Evolutionary conservation across 2,329 filamentous ascomycete species (phyloP).

Genomic region (Nannizziopsis barbatae): DNA sequence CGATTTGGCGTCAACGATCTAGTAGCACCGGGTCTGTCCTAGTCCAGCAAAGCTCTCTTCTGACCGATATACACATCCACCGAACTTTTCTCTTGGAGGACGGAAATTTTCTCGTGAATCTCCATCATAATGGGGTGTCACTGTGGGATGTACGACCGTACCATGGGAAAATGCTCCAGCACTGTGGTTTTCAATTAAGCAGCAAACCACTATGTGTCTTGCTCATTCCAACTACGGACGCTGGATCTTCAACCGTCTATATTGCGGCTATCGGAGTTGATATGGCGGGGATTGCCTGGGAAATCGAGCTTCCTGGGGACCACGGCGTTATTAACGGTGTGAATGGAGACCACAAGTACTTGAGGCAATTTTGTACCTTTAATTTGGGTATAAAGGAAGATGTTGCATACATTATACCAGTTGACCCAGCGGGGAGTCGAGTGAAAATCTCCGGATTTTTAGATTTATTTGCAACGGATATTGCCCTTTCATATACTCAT

Average conservation of each 20-base stretch:
- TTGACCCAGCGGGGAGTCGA: slow-evolving; percentile 71
- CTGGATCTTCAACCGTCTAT: slow-evolving; percentile 45
- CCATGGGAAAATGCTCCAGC: slow-evolving; percentile 48
- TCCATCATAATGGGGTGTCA: slow-evolving; percentile 58
- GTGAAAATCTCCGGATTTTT: slow-evolving; percentile 65
- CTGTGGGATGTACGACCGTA: slow-evolving; percentile 66
- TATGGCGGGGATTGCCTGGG: slow-evolving; percentile 71
- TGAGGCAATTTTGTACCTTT: slow-evolving; percentile 61
- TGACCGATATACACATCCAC: slow-evolving; percentile 60
- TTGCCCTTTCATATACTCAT: slow-evolving; percentile 73
- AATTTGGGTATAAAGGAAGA: slow-evolving; percentile 48
- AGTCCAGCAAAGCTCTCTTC: slow-evolving; percentile 56
- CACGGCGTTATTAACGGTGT: slow-evolving; percentile 20
- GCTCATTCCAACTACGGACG: slow-evolving; percentile 52
- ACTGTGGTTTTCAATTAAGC: slow-evolving; percentile 46
- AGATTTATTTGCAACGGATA: slow-evolving; percentile 74
- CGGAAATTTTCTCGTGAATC: slow-evolving; percentile 68
- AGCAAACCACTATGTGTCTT: slow-evolving; percentile 73
- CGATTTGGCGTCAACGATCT: slow-evolving; percentile 65
- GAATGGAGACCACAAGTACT: slow-evolving; percentile 29
- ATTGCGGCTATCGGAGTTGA: slow-evolving; percentile 73
- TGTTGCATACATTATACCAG: slow-evolving; percentile 56
- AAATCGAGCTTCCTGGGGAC: slow-evolving; percentile 50
- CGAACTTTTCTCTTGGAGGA: slow-evolving; percentile 67
- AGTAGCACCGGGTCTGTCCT: slow-evolving; percentile 45